A percentile compares a stretch with the other conserved stretches of the same genome.
Evolutionary conservation across 2,329 filamentous ascomycete species (phyloP).

Genomic region (Stagonosporopsis tanaceti): DNA sequence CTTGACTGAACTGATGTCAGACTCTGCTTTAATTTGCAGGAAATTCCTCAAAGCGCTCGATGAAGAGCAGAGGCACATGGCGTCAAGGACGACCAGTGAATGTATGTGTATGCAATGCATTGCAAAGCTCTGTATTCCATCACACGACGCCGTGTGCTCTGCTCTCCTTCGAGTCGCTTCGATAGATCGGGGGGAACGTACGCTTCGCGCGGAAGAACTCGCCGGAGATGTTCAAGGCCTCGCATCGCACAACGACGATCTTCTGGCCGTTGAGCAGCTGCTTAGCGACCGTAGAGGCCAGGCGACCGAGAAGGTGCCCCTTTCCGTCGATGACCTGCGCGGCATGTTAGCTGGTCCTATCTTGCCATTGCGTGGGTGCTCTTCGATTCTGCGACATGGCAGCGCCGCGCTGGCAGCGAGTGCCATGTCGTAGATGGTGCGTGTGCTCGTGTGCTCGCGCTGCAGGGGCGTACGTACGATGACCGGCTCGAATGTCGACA

Average conservation of each 20-base stretch:
- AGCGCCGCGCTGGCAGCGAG: constrained; percentile 20
- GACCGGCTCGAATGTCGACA: constrained; percentile 73
- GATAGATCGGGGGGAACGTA: constrained; percentile 68
- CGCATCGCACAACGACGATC: constrained; percentile 98
- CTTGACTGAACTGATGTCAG: constrained; percentile 77
- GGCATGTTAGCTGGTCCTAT: constrained; percentile 40
- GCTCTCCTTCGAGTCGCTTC: constrained; percentile 23
- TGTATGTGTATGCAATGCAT: constrained; percentile 15
- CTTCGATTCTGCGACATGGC: constrained; percentile 15
- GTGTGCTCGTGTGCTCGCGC: constrained; percentile 17
- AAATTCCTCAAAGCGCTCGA: constrained; percentile 24
- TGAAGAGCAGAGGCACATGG: constrained; percentile 22
- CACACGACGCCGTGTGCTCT: constrained; percentile 25
- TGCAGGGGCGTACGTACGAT: constrained; percentile 60
- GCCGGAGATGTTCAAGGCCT: constrained; percentile 99
- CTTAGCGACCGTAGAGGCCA: constrained; percentile 98
- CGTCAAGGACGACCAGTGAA: constrained; percentile 12
- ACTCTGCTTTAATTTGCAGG: constrained; percentile 35
- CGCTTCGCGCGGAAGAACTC: constrained; percentile 99
- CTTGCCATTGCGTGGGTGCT: constrained; percentile 13
- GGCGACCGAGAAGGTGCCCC: constrained; percentile 98
- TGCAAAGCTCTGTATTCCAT: constrained; percentile 16
- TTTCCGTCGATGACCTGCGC: constrained; percentile 93
- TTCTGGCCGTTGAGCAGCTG: constrained; percentile 99
- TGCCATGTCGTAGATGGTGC: constrained; percentile 11